phyloP scores from a whole-genome alignment of 2,329 filamentous ascomycete species.

The Orbilia ellipsospora region DNA sequence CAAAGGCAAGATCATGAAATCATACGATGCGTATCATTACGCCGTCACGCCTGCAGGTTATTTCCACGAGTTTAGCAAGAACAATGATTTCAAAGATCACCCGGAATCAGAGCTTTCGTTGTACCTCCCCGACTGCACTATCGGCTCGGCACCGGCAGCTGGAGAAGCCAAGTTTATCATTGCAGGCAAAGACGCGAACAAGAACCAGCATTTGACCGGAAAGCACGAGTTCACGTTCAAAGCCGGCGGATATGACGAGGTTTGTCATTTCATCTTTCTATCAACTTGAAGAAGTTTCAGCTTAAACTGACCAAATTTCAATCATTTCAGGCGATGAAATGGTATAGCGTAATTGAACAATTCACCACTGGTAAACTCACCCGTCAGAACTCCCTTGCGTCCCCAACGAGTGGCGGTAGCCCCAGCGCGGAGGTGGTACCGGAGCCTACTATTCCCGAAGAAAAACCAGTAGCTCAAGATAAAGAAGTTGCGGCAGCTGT shows the following conservation, averaged over 20 bases:
- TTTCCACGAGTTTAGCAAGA: slow-evolving; percentile 95
- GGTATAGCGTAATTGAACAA: slow-evolving; percentile 55
- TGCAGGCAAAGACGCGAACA: slow-evolving; percentile 91
- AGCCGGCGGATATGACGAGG: slow-evolving; percentile 55
- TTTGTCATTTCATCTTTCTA: slow-evolving; percentile 9
- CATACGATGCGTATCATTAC: slow-evolving; percentile 85
- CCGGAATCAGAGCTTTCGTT: slow-evolving; percentile 87
- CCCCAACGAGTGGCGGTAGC: not conserved
- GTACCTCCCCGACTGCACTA: slow-evolving; percentile 87
- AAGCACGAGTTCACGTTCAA: slow-evolving; percentile 60
- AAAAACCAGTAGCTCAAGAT: slow-evolving; percentile 37
- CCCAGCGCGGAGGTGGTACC: slow-evolving; percentile 15
- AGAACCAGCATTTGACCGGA: slow-evolving; percentile 65
- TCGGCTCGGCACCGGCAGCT: slow-evolving; percentile 70
- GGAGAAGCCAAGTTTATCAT: slow-evolving; percentile 87
- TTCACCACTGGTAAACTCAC: slow-evolving; percentile 56
- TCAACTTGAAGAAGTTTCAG: not conserved
- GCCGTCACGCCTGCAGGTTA: slow-evolving; percentile 88
- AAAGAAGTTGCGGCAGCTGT: slow-evolving; percentile 23
- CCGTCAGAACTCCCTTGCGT: slow-evolving; percentile 42
- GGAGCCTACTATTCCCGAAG: slow-evolving; percentile 33
- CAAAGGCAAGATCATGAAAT: slow-evolving; percentile 73
- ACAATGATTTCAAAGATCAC: slow-evolving; percentile 72
- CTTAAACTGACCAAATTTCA: not conserved
- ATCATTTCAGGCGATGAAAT: slow-evolving; percentile 56